phyloP scores from a whole-genome alignment of 2,329 filamentous ascomycete genomes.

The Xylaria arbuscula region DNA sequence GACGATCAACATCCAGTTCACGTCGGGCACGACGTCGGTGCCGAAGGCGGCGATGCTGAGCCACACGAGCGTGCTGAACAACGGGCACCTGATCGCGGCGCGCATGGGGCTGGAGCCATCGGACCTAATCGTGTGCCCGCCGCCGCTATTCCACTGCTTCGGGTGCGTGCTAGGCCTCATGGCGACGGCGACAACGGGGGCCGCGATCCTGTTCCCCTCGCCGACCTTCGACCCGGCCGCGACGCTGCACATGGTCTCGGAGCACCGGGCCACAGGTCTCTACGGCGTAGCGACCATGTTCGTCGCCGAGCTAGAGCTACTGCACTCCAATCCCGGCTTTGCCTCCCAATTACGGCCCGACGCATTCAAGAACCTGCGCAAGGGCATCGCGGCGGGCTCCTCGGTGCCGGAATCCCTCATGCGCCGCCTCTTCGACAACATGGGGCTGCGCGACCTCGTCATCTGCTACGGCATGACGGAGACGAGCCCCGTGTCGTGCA shows the following conservation, averaged over 20 bases:
- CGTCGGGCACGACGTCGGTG: slow-evolving; percentile 89
- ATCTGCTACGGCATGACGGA: slow-evolving; percentile 99
- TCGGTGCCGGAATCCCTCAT: slow-evolving; percentile 87
- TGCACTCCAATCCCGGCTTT: slow-evolving; percentile 66
- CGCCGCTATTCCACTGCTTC: slow-evolving; percentile 91
- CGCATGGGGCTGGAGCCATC: slow-evolving; percentile 81
- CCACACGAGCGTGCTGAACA: slow-evolving; percentile 91
- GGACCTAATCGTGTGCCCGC: slow-evolving; percentile 86
- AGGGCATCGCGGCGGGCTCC: slow-evolving; percentile 91
- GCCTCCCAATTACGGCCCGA: slow-evolving; percentile 41
- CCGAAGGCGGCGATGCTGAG: slow-evolving; percentile 93
- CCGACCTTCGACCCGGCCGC: slow-evolving; percentile 87
- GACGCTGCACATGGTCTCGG: slow-evolving; percentile 68
- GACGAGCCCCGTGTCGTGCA: slow-evolving; percentile 80
- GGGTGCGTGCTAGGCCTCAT: slow-evolving; percentile 94
- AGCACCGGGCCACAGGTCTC: slow-evolving; percentile 70
- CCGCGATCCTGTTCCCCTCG: slow-evolving; percentile 83
- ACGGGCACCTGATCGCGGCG: slow-evolving; percentile 84
- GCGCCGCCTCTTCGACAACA: slow-evolving; percentile 74
- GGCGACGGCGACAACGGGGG: slow-evolving; percentile 85
- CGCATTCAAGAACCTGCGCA: slow-evolving; percentile 66
- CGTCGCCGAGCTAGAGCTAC: slow-evolving; percentile 82
- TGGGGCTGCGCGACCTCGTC: slow-evolving; percentile 84
- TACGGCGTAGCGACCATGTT: slow-evolving; percentile 98
- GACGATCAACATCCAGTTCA: slow-evolving; percentile 95